Conservation (phyloP, 2,329 filamentous ascomycete species). For the Penicillium sclerotigenum region DNA sequence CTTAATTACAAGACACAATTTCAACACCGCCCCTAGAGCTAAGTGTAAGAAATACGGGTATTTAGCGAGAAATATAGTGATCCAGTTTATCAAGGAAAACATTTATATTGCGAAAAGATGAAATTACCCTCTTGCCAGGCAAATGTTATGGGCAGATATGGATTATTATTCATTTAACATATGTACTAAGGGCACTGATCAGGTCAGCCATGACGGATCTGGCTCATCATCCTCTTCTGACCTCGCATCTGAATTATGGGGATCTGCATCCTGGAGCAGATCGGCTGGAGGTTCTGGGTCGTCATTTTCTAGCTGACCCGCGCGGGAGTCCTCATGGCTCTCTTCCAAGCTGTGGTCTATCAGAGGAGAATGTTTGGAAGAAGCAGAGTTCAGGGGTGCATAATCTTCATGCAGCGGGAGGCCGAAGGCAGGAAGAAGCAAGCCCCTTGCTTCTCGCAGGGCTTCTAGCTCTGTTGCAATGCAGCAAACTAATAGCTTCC, state of each 20-base stretch:
- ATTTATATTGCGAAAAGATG: too few species aligned
- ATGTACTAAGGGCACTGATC: conserved; percentile 21
- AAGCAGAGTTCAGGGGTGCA: conserved; percentile 8
- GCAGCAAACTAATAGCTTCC: conserved; percentile 61
- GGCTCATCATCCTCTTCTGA: conserved; percentile 45
- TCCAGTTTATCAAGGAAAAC: background rate
- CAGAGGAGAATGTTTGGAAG: conserved; percentile 8
- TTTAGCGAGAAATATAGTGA: background rate
- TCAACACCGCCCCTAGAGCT: background rate
- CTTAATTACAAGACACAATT: background rate
- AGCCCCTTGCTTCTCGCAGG: conserved; percentile 38
- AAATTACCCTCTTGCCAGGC: background rate
- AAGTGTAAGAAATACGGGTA: background rate
- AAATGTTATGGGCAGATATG: background rate
- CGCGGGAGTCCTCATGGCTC: conserved; percentile 6
- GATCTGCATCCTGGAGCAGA: conserved; percentile 31
- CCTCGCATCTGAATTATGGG: conserved; percentile 21
- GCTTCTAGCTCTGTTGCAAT: conserved; percentile 63
- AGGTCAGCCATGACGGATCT: conserved; percentile 43
- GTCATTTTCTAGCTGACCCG: conserved; percentile 26
- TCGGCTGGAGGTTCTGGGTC: conserved; percentile 39
- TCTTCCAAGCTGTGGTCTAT: background rate
- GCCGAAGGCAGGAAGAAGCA: conserved; percentile 38
- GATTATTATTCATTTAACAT: background rate
- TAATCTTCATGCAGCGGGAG: conserved; percentile 21